Evolutionary conservation across 768 basidiomycete genomes (phyloP), one percentile per base, ranked within the genome.

Genomic region (Suillus alpinus): DNA sequence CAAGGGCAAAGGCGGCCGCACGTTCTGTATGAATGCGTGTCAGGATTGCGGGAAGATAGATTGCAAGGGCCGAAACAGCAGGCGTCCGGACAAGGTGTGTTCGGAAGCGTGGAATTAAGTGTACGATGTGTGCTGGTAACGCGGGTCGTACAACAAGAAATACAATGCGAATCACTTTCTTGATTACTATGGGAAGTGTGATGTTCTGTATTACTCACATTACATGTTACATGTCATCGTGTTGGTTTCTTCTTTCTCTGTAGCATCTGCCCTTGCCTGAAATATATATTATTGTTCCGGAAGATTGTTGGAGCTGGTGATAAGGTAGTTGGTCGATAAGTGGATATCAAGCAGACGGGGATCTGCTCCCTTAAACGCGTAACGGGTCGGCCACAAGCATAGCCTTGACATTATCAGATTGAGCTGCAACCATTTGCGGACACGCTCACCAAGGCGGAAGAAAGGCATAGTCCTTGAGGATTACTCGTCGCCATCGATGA

Each of bases 21-120:
- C 77, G 47, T 91, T 90, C 69, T 93, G 91, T 69, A 77, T 76
- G 66, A 91, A 86, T 70, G 77, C 84, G 44, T 92, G 91, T 64
- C 88, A 90, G 75, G 91, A 93, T 72, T 93, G 91, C 69, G 88
- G 89, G n/a, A 87, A 88, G 77, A 66, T 87, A 64, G 87, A 89
- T 16, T 93, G 91, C 68, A 86, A 81, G 66, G 91, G 91, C 29
- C 78, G 91, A 73, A 92, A 90, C 67, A 89, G 86, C 68, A 80
- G 90, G 70, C 76, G 88, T 51, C 91, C 91, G 6, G 90, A 91
- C 67, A 87, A 89, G 72, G 81, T 79, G 60, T 92, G 91, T 66
- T 77, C 78, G 4, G 88, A 91, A 62, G 80, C 82, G 29, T 83
- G 82, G 80, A 70, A 64, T 36, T 73, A 59, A 66, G 29, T 47